Evolutionary conservation across 1,284 basidiomycete genomes (phyloP).

Genomic region (Malassezia globosa): DNA sequence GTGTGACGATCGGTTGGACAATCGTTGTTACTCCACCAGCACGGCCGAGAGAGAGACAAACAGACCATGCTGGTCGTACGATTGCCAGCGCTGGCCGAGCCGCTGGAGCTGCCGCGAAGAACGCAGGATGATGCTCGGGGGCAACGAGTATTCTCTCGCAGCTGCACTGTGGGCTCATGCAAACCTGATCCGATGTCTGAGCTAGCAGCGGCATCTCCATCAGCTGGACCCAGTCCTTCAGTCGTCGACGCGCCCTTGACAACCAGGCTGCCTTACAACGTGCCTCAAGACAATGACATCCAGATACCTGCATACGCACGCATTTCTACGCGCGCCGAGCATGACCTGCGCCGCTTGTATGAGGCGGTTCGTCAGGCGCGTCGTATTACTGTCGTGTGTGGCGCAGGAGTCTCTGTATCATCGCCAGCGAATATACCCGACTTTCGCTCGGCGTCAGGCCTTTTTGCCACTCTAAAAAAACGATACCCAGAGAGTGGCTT

Average conservation of each 20-base stretch:
- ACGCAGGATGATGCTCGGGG: not conserved
- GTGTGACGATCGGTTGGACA: too few relatives aligned
- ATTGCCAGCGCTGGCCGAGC: conserved; percentile 2
- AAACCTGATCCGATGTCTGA: not conserved
- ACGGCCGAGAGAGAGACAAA: too few relatives aligned
- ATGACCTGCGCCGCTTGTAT: conserved; percentile 38
- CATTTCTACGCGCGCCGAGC: conserved; percentile 20
- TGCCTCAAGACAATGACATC: not conserved
- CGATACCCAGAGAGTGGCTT: conserved; percentile 64
- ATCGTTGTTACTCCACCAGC: too few relatives aligned
- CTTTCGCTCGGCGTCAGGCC: conserved; percentile 70
- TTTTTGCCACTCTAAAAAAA: conserved; percentile 66
- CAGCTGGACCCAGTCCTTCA: not conserved
- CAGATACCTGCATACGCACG: conserved; percentile 7
- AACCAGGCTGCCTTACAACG: conserved; percentile 1
- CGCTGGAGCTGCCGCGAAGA: not conserved
- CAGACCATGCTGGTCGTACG: conserved; percentile 17
- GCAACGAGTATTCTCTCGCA: conserved; percentile 1
- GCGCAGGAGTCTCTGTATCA: conserved; percentile 71
- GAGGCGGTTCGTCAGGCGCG: conserved; percentile 61
- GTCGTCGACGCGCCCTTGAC: not conserved
- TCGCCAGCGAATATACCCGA: conserved; percentile 79
- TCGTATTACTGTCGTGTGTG: conserved; percentile 72
- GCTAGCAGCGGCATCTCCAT: not conserved
- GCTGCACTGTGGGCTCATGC: conserved; percentile 1